These are phyloP conservation scores for Allium cepa DNA, from an alignment of 106 monocot species.

Conservation along the genomic window DNA sequence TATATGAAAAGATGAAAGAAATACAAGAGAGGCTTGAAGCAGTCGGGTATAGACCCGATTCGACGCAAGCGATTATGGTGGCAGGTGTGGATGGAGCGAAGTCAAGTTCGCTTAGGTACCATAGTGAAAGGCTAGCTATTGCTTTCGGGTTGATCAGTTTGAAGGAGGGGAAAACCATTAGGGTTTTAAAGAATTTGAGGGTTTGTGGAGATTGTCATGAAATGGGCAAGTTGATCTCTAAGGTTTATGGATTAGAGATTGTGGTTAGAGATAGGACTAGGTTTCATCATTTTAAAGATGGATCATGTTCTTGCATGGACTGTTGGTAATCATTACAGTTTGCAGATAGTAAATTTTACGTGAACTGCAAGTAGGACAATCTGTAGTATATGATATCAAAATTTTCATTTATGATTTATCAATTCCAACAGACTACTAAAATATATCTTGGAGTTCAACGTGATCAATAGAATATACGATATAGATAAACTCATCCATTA, in stretches of 20 bases:
- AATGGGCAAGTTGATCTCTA: constrained; percentile 52
- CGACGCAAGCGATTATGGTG: constrained; percentile 38
- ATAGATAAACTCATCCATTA: not conserved
- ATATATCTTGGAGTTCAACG: not conserved
- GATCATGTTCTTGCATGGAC: constrained; percentile 67
- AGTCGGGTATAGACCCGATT: constrained; percentile 38
- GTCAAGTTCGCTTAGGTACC: constrained; percentile 26
- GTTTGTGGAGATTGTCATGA: constrained; percentile 67
- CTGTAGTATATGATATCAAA: not conserved
- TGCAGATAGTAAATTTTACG: not conserved
- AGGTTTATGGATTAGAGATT: constrained; percentile 46
- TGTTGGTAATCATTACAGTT: constrained; percentile 40
- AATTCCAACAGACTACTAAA: not conserved
- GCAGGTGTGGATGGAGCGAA: constrained; percentile 26
- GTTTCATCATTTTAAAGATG: constrained; percentile 68
- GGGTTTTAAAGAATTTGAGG: constrained; percentile 67
- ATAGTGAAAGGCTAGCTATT: constrained; percentile 70
- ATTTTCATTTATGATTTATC: not conserved
- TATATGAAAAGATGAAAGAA: constrained; percentile 36
- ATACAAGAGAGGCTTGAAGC: constrained; percentile 20
- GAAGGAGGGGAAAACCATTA: constrained; percentile 28
- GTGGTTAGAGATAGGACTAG: constrained; percentile 63
- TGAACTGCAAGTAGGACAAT: not conserved
- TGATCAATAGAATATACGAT: not conserved
- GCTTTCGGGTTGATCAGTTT: constrained; percentile 49